Conservation (phyloP, 1,139 yeast species). For the Pneumocystis canis region DNA sequence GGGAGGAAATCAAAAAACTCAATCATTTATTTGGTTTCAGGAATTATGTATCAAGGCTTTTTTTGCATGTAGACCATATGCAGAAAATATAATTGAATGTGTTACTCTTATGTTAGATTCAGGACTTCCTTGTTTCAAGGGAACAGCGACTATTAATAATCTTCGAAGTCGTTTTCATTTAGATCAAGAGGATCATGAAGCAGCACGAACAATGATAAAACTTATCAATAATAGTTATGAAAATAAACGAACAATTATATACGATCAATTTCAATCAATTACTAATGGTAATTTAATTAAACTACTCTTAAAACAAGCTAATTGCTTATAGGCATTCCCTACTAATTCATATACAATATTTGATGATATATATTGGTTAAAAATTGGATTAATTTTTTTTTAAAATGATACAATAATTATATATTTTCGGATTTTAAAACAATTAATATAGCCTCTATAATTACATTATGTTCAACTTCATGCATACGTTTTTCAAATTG, state of each 20-base stretch:
- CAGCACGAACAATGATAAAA: constrained; percentile 60
- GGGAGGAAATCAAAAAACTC: constrained; percentile 78
- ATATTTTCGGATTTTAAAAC: not conserved
- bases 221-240: constrained; percentile 73
- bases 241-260: constrained; percentile 80
- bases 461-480: constrained; percentile 68
- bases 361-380: no score
- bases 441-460: constrained; percentile 46
- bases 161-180: constrained; percentile 70
- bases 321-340: not conserved
- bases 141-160: constrained; percentile 61
- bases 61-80: constrained; percentile 76
- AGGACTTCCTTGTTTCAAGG: constrained; percentile 91
- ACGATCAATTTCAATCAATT: constrained; percentile 90
- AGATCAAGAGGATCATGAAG: constrained; percentile 67
- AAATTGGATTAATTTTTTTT: not conserved
- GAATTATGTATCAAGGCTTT: constrained; percentile 89
- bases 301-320: not conserved
- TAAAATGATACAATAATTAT: not conserved
- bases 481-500: constrained; percentile 78
- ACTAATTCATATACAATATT: constrained; percentile 2
- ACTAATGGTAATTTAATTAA: constrained; percentile 94
- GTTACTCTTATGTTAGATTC: constrained; percentile 89
- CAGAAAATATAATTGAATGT: constrained; percentile 71
- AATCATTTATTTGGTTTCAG: constrained; percentile 86